phyloP scores from a whole-genome alignment of 2,329 filamentous ascomycete genomes.

The Trematosphaeria pertusa region DNA sequence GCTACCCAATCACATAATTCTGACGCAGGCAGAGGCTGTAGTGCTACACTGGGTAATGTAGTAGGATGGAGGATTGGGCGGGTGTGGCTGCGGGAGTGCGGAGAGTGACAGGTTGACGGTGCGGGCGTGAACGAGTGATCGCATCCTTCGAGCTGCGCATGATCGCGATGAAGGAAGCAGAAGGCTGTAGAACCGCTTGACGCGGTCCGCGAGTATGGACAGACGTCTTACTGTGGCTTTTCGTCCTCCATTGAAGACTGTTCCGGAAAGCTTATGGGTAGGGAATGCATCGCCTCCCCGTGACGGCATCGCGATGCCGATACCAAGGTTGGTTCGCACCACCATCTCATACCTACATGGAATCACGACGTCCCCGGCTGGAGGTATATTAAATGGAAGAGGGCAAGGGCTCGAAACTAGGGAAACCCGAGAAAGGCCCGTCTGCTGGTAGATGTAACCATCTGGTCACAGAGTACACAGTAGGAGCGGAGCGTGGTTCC shows the following conservation, averaged over 20 bases:
- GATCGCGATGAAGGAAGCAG: background rate
- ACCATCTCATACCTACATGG: background rate
- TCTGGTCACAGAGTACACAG: background rate
- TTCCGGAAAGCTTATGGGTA: too few relatives aligned
- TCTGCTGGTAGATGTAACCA: background rate
- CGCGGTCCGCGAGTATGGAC: background rate
- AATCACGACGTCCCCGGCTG: background rate
- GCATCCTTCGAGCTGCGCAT: too few relatives aligned
- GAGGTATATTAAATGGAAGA: background rate
- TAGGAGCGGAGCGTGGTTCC: too few relatives aligned
- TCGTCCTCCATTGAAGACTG: too few relatives aligned
- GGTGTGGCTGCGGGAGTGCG: slow-evolving; percentile 16
- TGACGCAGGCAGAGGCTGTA: background rate
- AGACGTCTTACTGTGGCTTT: background rate
- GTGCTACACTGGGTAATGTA: background rate
- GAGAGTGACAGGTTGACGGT: slow-evolving; percentile 5
- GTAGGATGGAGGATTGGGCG: slow-evolving; percentile 1
- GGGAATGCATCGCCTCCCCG: too few relatives aligned
- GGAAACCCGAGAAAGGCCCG: background rate
- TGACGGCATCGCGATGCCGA: too few relatives aligned
- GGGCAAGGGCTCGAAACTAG: background rate
- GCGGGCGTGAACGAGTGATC: too few relatives aligned
- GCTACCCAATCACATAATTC: background rate
- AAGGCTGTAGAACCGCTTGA: background rate
- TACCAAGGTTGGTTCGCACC: background rate